Evolutionary conservation across 768 basidiomycete species (phyloP).

Genomic region (Suillus variegatus): DNA sequence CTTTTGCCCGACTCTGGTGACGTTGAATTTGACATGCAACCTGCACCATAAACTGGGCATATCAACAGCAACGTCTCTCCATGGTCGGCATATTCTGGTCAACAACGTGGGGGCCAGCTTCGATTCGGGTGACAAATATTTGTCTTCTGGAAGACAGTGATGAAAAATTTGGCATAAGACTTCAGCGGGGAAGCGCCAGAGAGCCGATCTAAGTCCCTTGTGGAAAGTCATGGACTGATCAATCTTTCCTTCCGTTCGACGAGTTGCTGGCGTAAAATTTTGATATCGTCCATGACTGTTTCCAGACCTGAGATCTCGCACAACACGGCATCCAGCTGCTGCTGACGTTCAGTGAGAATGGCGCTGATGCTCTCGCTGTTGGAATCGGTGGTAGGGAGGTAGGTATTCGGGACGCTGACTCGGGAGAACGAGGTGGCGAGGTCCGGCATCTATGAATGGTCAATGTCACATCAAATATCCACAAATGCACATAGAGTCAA

Average conservation of each 20-base stretch:
- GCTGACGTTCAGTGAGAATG: conserved; percentile 18
- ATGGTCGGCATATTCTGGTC: conserved; percentile 40
- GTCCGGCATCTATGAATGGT: not conserved
- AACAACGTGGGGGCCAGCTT: conserved; percentile 38
- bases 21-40: conserved; percentile 8
- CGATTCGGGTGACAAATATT: conserved; percentile 24
- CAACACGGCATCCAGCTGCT: conserved; percentile 18
- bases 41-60: conserved; percentile 51
- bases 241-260: conserved; percentile 11
- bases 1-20: too few species aligned
- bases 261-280: conserved; percentile 12
- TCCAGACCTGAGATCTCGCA: conserved; percentile 16
- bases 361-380: not conserved
- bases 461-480: not conserved
- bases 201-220: conserved; percentile 25
- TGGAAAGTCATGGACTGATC: conserved; percentile 20
- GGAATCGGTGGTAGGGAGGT: too few species aligned
- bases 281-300: conserved; percentile 15
- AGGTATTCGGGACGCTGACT: not conserved
- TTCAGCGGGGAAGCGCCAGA: conserved; percentile 45
- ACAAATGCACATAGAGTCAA: too few species aligned
- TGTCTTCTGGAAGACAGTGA: conserved; percentile 33
- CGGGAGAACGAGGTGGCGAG: not conserved
- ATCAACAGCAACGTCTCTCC: conserved; percentile 40
- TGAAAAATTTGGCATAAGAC: conserved; percentile 49